Percentiles rank a stretch among this genome's conserved stretches.
Conservation (phyloP, 2,329 filamentous ascomycete species). For the Beauveria sp. region DNA sequence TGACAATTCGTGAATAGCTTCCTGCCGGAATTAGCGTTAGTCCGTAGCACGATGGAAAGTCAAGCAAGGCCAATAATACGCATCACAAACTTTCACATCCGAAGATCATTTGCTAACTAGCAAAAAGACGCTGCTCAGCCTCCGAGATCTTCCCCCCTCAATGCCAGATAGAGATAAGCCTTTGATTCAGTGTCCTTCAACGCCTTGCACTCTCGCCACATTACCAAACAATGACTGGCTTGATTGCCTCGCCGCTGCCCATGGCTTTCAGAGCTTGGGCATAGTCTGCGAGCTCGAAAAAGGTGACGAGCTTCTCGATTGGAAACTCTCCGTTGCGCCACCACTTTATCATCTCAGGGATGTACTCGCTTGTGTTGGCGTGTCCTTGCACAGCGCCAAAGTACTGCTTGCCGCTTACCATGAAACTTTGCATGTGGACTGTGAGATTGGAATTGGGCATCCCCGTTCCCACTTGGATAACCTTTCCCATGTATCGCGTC, state of each 20-base stretch:
- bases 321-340: slow-evolving; percentile 27
- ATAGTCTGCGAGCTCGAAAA: slow-evolving; percentile 24
- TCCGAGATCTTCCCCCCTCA: too few relatives aligned
- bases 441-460: slow-evolving; percentile 33
- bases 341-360: slow-evolving; percentile 26
- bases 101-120: too few relatives aligned
- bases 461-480: slow-evolving; percentile 43
- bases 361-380: slow-evolving; percentile 33
- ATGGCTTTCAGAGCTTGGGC: slow-evolving; percentile 23
- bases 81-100: too few relatives aligned
- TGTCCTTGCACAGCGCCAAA: slow-evolving; percentile 31
- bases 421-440: slow-evolving; percentile 36
- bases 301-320: slow-evolving; percentile 24
- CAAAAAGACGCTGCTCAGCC: too few relatives aligned
- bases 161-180: too few relatives aligned
- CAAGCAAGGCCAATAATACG: too few relatives aligned
- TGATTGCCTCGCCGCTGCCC: slow-evolving; percentile 23
- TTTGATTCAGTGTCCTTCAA: too few relatives aligned
- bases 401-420: slow-evolving; percentile 39
- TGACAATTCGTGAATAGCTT: neutral
- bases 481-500: slow-evolving; percentile 36
- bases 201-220: neutral
- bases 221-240: slow-evolving; percentile 26
- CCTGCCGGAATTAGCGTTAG: too few relatives aligned
- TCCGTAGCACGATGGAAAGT: too few relatives aligned